Base-by-base conservation (phyloP, 2,329 filamentous ascomycete species). In the Neonectria ditissima region DNA sequence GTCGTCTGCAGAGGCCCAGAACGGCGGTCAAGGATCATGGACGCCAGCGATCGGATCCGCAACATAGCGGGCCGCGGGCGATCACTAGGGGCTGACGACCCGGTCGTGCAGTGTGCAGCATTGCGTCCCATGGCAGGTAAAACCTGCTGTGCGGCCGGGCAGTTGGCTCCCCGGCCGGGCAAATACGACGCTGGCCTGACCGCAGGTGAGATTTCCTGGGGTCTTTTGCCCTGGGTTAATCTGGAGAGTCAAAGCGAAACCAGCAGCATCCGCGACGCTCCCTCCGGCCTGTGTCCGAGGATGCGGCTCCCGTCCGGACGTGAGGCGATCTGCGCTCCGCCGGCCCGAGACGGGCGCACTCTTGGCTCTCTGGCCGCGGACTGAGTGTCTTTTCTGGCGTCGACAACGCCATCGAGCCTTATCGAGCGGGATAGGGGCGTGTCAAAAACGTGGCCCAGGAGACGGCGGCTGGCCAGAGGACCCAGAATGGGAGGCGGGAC, bases 41-140 rank as follows among this genome's bases (percentile, higher is more conserved):
- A 61, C 62, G 67, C 64, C 65, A 67, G 66, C 45, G 41, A 37
- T 59, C 65, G 69, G 67, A 68, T 66, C 67, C 65, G 69, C 63
- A 71, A 53, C 39, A 58, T 54, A 63, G 61, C 62, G 64, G 64
- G 55, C 64, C 66, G 52, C 44, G 48, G 57, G 26, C 41, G 62
- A 73, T 73, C 60, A 48, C 62, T 32, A 52, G 58, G 68, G 34
- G 48, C 68, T n/a, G 32, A 41, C 56, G 53, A 60, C 47, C 30
- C 30, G 16, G 34, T 14, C 45, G 24, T 48, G 16, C 26, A 30
- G 26, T 26, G 16, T 48, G 16, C 26, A 26, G 24, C 53, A 32
- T 32, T 32, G 30, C 11, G 30, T 32, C 30, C 30, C 9, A 13
- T 2, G 30, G 30, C 34, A 37, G 16, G 16, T 39, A 28, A 34